Evolutionary conservation across 2,329 filamentous ascomycete species (phyloP).

Genomic region (Chalaropsis ovoidea): DNA sequence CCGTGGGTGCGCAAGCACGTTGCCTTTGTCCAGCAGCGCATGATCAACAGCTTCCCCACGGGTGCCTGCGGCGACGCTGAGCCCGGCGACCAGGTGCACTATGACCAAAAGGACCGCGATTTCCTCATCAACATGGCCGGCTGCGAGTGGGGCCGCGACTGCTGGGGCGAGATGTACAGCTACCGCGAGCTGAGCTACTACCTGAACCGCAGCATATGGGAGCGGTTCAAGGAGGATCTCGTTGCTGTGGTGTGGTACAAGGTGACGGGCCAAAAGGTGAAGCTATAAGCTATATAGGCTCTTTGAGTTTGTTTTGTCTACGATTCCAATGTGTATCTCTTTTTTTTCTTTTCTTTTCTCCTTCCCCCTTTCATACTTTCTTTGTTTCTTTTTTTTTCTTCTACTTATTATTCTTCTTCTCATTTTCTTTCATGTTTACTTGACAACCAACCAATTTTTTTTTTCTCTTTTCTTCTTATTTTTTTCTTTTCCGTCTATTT

Average conservation of each 20-base stretch:
- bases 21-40: constrained; percentile 80
- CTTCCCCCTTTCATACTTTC: constrained; percentile 12
- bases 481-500: constrained; percentile 6
- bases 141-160: constrained; percentile 92
- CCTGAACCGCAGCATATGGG: constrained; percentile 75
- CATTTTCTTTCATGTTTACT: constrained; percentile 7
- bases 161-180: constrained; percentile 95
- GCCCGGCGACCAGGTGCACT: constrained; percentile 71
- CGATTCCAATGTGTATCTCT: constrained; percentile 26
- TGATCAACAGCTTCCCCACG: constrained; percentile 86
- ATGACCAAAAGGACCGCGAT: constrained; percentile 73
- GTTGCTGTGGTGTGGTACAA: constrained; percentile 53
- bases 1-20: constrained; percentile 86
- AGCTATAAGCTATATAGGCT: constrained; percentile 37
- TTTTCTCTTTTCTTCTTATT: constrained; percentile 6
- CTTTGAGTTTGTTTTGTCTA: constrained; percentile 19
- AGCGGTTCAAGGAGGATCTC: constrained; percentile 60
- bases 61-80: constrained; percentile 71
- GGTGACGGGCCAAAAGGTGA: constrained; percentile 51
- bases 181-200: constrained; percentile 86
- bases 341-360: constrained; percentile 21
- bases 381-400: constrained; percentile 11
- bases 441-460: constrained; percentile 10
- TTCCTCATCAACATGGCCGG: constrained; percentile 98
- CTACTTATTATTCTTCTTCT: constrained; percentile 17